Evolutionary conservation across 805 yeast genomes (phyloP), one percentile per base, ranked within the genome.

Genomic region (Suhomyces pyralidae): DNA sequence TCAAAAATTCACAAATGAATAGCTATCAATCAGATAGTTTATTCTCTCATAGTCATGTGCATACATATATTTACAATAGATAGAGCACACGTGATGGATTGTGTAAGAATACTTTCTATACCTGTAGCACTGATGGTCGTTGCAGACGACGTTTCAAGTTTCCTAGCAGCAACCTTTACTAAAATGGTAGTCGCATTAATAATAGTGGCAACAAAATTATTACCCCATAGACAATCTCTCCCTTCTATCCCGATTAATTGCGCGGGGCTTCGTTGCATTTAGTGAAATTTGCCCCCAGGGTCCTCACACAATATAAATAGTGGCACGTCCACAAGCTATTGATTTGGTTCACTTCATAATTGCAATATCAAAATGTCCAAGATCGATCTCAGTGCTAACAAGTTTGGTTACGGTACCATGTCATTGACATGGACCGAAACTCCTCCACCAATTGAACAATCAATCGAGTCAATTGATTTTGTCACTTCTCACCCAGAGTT

Each of bases 341-440:
- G 36, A n/a, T 3, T 22, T 22, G 25, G 7, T 22, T 22, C 7
- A 4, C 7, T 28, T 26, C 4, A 38, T 26, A 19, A n/a, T 8
- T 32, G 7, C 17, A 1, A 14, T n/a, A n/a, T 7, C 19, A 17
- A 17, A 19, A 40, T 40, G 43, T 40, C 43, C 17, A 15, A 45
- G 34, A 40, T 64, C 20, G 54, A 59, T 12, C 36, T 32, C 36
- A 32, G 36, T 32, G 15, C 36, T 3, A 74, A 73, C 32, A 59
- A 59, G 32, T 71, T 73, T 51, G 96, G 96, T 44, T 83, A 80
- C 58, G 97, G 97, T 45, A 77, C 90, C 56, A 89, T 91, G 97
- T 81, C 86, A 51, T 76, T 88, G 65, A 88, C 96, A 1, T 83
- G 88, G 89, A 76, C 78, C 40, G 80, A 85, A 0, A 65, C 61